Evolutionary conservation across 148 eudicot species (phyloP).

Genomic region (Beta vulgaris): DNA sequence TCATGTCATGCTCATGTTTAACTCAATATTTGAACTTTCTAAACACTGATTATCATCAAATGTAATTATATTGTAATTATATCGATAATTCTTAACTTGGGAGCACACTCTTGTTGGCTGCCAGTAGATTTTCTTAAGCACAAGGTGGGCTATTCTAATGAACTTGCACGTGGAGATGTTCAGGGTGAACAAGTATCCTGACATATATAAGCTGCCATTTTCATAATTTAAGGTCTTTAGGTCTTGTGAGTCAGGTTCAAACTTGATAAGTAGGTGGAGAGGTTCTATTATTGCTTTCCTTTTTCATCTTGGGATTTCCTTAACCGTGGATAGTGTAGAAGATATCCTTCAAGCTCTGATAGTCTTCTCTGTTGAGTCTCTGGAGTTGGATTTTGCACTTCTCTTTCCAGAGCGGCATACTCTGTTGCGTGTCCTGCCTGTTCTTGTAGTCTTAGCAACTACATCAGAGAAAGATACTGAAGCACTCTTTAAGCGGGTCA

Average conservation of each 20-base stretch:
- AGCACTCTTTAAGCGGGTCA: slow-evolving; percentile 88
- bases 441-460: slow-evolving; percentile 90
- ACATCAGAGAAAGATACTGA: slow-evolving; percentile 97
- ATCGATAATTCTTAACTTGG: slow-evolving; percentile 13
- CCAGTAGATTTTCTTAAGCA: slow-evolving; percentile 91
- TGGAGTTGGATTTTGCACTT: slow-evolving; percentile 96
- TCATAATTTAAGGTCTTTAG: slow-evolving; percentile 5
- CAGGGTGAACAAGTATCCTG: slow-evolving; percentile 97
- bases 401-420: slow-evolving; percentile 85
- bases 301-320: slow-evolving; percentile 32
- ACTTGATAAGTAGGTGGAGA: not conserved
- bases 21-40: not conserved
- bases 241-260: slow-evolving; percentile 1
- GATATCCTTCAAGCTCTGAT: slow-evolving; percentile 97
- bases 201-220: slow-evolving; percentile 5
- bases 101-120: slow-evolving; percentile 17
- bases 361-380: slow-evolving; percentile 85
- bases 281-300: not conserved
- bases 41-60: not conserved
- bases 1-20: slow-evolving; percentile 16
- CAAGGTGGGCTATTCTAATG: slow-evolving; percentile 96
- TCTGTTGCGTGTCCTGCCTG: slow-evolving; percentile 92
- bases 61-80: no score
- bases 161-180: slow-evolving; percentile 99
- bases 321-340: slow-evolving; percentile 78